Conservation (phyloP, 305 asterid genomes). For the Fraxinus floribunda region DNA sequence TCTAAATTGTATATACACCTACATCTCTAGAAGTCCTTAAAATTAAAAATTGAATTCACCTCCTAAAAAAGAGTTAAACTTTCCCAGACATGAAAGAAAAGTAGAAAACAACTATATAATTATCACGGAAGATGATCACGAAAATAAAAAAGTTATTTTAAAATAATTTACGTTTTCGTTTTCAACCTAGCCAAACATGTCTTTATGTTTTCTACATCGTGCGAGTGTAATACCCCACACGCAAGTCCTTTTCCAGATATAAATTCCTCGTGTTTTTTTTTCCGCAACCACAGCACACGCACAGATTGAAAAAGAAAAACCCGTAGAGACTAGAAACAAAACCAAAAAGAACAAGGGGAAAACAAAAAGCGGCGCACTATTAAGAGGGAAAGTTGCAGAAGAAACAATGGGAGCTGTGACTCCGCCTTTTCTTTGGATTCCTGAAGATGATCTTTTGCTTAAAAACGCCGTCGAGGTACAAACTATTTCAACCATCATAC, state of each 20-base stretch:
- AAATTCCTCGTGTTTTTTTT: neutral
- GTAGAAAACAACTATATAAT: neutral
- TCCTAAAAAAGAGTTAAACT: neutral
- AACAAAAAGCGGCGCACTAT: slow-evolving; percentile 42
- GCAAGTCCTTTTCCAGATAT: neutral
- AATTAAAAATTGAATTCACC: neutral
- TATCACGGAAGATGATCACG: neutral
- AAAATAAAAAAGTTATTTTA: neutral
- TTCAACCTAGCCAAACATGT: neutral
- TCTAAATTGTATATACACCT: too few relatives aligned
- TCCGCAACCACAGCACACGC: neutral
- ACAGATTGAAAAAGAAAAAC: neutral
- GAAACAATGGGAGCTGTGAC: slow-evolving; percentile 62
- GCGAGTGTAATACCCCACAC: neutral
- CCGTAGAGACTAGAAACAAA: neutral
- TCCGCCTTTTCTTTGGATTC: slow-evolving; percentile 57
- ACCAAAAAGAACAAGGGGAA: neutral
- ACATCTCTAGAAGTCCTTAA: too few relatives aligned
- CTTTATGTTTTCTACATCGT: neutral
- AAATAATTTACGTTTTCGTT: neutral
- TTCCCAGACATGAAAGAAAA: neutral
- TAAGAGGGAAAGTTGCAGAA: slow-evolving; percentile 20
- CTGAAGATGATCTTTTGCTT: slow-evolving; percentile 70
- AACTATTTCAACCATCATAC: neutral
- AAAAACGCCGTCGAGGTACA: slow-evolving; percentile 64